phyloP scores from a whole-genome alignment of 2,329 filamentous ascomycete species.

The Pseudogymnoascus pannorum region DNA sequence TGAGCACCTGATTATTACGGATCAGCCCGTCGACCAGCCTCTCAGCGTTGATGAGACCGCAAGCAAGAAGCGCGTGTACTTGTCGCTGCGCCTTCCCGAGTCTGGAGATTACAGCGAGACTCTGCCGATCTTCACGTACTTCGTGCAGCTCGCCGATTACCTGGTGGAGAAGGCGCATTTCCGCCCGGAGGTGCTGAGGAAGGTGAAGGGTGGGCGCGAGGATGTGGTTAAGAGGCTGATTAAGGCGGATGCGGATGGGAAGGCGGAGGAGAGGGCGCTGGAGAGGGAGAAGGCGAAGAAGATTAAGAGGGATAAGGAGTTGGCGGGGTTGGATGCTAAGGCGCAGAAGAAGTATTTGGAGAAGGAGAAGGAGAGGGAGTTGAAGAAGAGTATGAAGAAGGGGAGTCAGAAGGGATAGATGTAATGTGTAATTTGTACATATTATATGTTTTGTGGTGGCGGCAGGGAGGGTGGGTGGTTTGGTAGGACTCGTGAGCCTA shows the following conservation, averaged over 20 bases:
- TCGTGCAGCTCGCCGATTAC: slow-evolving; percentile 75
- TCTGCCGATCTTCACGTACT: slow-evolving; percentile 71
- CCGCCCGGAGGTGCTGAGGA: slow-evolving; percentile 81
- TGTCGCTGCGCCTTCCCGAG: slow-evolving; percentile 65
- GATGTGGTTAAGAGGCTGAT: no score
- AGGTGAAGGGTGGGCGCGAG: slow-evolving; percentile 73
- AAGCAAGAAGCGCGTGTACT: slow-evolving; percentile 79
- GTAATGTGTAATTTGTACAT: not conserved
- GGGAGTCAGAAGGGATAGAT: slow-evolving; percentile 37
- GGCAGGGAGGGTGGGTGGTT: not conserved
- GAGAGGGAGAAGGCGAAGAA: slow-evolving; percentile 75
- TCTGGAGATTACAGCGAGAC: slow-evolving; percentile 56
- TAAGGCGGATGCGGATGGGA: slow-evolving; percentile 73
- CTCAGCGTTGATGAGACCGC: slow-evolving; percentile 72
- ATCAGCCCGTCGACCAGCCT: slow-evolving; percentile 84
- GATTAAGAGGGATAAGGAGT: slow-evolving; percentile 78
- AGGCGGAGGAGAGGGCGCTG: slow-evolving; percentile 66
- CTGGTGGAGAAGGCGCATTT: slow-evolving; percentile 74
- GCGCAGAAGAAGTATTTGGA: slow-evolving; percentile 81
- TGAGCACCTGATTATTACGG: slow-evolving; percentile 81
- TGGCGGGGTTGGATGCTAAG: slow-evolving; percentile 70
- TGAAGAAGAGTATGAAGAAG: slow-evolving; percentile 56
- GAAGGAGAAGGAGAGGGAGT: slow-evolving; percentile 70
- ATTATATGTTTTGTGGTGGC: not conserved
- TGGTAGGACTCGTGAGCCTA: not conserved